Evolutionary conservation across 345 rosid genomes (phyloP), one percentile per base, ranked within the genome.

Genomic region (Cardamine resedifolia): DNA sequence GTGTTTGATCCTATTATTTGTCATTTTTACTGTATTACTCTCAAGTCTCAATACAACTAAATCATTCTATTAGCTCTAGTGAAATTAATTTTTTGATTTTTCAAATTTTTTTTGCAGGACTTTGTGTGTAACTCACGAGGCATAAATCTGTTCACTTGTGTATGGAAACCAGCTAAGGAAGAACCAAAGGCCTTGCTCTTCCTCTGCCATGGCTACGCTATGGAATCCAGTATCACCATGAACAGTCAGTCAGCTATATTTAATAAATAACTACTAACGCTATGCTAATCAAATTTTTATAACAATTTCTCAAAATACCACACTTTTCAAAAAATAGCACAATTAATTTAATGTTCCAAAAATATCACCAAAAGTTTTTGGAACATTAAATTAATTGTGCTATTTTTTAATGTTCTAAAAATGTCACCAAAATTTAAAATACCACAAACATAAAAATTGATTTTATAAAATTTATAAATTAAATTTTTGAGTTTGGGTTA

Each of bases 181-280:
- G 87, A 86, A 75, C 86, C 95, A 30, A 88, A 83, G 70, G 98
- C 85, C 33, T 66, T 91, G 78, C 70, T 91, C 78, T 94, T 88
- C 78, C 57, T 94, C 16, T 91, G 96, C 77, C 97, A 94, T 78
- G 98, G 98, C 3, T 94, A 94, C 34, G 98, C 83, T 72, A 78
- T 88, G 91, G 98, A 91, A 26, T 89, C 95, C 76, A 91, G 97
- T 83, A 83, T 88, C 75, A 84, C 91, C 67, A 89, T 91, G 98
- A 74, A 85, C 75, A 86, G 98, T 94, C 74, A 80, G 73, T 59
- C 4, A 57, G 10, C 23, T 47, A 51, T 30, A 36, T 45, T 12
- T 4, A 12, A 0, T n/a, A n/a, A n/a, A 28, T 50, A 38, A 21
- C 14, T 48, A 20, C 18, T 10, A 21, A 44, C n/a, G n/a, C n/a